phyloP scores from a whole-genome alignment of 441 rosid species.

The Isatis lusitanica region DNA sequence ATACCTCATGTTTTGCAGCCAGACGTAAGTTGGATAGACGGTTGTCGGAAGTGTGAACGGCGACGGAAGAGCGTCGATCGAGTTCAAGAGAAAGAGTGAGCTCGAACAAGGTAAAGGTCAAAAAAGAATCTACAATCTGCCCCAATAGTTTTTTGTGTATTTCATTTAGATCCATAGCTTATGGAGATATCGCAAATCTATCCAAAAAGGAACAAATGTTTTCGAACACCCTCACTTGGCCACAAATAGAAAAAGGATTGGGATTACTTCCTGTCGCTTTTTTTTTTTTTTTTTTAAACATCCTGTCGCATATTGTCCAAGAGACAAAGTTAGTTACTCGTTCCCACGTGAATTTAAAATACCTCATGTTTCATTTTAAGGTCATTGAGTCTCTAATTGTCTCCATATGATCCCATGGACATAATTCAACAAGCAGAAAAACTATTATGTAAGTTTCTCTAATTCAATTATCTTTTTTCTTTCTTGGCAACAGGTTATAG shows the following conservation, averaged over 20 bases:
- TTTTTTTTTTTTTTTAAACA: no score
- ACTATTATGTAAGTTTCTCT: not conserved
- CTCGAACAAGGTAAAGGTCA: not conserved
- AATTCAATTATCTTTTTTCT: no score
- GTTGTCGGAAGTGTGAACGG: not conserved
- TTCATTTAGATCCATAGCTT: not conserved
- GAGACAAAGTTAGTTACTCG: not conserved
- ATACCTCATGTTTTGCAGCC: constrained; percentile 30
- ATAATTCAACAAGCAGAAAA: not conserved
- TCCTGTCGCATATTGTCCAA: not conserved
- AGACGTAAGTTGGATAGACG: not conserved
- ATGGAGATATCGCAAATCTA: not conserved
- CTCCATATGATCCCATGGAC: not conserved
- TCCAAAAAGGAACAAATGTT: not conserved
- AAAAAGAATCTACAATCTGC: not conserved
- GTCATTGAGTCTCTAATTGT: not conserved
- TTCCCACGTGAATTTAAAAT: not conserved
- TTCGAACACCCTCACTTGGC: not conserved
- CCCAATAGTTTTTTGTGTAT: constrained; percentile 14
- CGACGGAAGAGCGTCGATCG: constrained; percentile 1
- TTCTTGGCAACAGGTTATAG: no score
- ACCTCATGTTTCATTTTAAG: not conserved
- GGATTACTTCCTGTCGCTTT: no score
- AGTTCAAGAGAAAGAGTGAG: not conserved
- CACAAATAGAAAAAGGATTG: not conserved